Conservation (phyloP, 352 stramenopile genomes). For the Phytophthora hybrid region DNA sequence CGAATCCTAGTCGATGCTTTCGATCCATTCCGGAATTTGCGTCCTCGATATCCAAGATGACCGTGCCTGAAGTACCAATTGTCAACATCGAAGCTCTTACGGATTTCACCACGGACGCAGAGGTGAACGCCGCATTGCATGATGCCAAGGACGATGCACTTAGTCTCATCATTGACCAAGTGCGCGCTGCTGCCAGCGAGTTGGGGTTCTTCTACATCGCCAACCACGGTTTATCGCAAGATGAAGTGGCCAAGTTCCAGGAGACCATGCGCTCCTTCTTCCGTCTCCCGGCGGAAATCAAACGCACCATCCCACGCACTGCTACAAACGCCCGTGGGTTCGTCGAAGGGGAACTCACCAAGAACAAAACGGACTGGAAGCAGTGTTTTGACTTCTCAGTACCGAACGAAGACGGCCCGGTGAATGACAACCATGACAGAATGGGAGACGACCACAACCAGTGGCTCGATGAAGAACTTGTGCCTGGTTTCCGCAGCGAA, state of each 20-base stretch:
- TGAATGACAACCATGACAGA: constrained; percentile 60
- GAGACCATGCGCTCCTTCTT: constrained; percentile 86
- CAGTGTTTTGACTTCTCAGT: constrained; percentile 82
- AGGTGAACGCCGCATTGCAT: constrained; percentile 35
- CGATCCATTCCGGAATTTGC: constrained; percentile 3
- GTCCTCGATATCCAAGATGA: constrained; percentile 16
- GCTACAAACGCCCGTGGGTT: constrained; percentile 89
- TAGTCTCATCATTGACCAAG: constrained; percentile 48
- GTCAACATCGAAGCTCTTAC: constrained; percentile 63
- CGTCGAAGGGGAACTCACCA: constrained; percentile 95
- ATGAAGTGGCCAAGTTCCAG: constrained; percentile 74
- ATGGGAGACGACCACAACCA: constrained; percentile 91
- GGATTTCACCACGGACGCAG: constrained; percentile 34
- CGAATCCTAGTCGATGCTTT: neutral
- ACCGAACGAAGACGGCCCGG: constrained; percentile 46
- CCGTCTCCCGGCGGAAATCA: constrained; percentile 60
- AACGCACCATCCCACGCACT: constrained; percentile 66
- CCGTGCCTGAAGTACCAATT: constrained; percentile 45
- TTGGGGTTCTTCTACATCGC: constrained; percentile 95
- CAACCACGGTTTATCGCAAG: constrained; percentile 70
- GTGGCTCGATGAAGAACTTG: constrained; percentile 53
- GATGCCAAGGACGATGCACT: constrained; percentile 20
- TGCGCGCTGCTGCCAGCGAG: constrained; percentile 44
- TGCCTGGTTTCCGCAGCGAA: constrained; percentile 63
- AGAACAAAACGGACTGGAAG: constrained; percentile 95